phyloP scores from a whole-genome alignment of 495 filamentous ascomycete species.

The Penicillium pulvis region DNA sequence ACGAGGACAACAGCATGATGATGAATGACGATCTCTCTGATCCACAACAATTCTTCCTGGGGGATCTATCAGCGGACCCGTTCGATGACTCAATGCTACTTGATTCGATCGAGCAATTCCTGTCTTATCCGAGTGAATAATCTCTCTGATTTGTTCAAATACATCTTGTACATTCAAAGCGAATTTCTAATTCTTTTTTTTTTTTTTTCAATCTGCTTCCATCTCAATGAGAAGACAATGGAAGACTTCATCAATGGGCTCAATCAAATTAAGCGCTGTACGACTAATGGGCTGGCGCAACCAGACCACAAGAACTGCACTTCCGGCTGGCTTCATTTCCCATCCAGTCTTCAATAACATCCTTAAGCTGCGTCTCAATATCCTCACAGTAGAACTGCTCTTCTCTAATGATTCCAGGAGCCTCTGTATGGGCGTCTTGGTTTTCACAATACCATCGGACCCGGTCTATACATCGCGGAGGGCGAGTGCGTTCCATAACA shows the following conservation, averaged over 20 bases:
- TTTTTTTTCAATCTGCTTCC: neutral
- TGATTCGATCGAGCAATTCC: conserved; percentile 6
- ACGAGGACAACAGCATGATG: neutral
- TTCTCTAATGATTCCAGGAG: conserved; percentile 64
- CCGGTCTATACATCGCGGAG: conserved; percentile 61
- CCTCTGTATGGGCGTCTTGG: conserved; percentile 29
- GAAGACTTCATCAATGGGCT: neutral
- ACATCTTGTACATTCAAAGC: neutral
- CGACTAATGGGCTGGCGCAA: conserved; percentile 8
- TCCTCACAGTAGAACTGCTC: conserved; percentile 76
- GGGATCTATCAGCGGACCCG: conserved; percentile 1
- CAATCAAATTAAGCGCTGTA: neutral
- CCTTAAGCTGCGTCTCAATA: conserved; percentile 83
- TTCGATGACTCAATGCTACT: conserved; percentile 13
- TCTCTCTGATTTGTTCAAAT: neutral
- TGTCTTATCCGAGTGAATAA: conserved; percentile 8
- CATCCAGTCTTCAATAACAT: conserved; percentile 73
- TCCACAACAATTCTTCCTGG: neutral
- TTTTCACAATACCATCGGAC: conserved; percentile 80
- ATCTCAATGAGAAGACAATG: neutral
- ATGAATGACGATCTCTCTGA: neutral
- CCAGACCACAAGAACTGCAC: conserved; percentile 66
- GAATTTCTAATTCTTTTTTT: too few species aligned
- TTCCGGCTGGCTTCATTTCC: conserved; percentile 60
- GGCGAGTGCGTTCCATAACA: conserved; percentile 79